Percentiles rank a stretch among this genome's conserved stretches.
Conservation (phyloP, 768 basidiomycete species). For the Phlebiopsis gigantea region DNA sequence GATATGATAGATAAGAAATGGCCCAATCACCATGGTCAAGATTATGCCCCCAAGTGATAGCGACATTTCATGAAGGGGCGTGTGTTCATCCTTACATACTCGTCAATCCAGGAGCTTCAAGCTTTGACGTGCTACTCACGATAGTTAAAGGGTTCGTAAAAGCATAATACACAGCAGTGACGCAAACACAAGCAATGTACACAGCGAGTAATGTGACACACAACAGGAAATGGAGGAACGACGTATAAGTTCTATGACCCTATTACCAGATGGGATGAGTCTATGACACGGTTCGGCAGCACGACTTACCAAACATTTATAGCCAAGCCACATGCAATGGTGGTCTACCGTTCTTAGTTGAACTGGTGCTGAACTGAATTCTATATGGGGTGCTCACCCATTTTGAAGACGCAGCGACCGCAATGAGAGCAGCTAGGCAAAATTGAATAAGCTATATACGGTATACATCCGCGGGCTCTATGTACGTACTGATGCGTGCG, state of each 20-base stretch:
- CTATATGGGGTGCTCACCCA: slow-evolving; percentile 76
- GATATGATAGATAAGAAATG: slow-evolving; percentile 71
- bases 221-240: slow-evolving; percentile 74
- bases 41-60: slow-evolving; percentile 55
- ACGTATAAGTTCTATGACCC: slow-evolving; percentile 82
- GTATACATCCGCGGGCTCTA: background rate
- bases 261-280: slow-evolving; percentile 22
- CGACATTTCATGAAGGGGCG: slow-evolving; percentile 67
- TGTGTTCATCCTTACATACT: slow-evolving; percentile 47
- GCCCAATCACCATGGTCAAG: slow-evolving; percentile 63
- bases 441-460: slow-evolving; percentile 26
- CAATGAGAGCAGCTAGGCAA: slow-evolving; percentile 31
- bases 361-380: background rate
- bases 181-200: slow-evolving; percentile 53
- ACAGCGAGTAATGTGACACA: slow-evolving; percentile 56
- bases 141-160: slow-evolving; percentile 58
- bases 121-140: slow-evolving; percentile 35
- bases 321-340: slow-evolving; percentile 81
- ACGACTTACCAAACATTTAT: slow-evolving; percentile 64
- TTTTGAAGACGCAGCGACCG: slow-evolving; percentile 75
- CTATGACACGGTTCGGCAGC: background rate
- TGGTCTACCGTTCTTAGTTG: slow-evolving; percentile 48
- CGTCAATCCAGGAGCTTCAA: background rate
- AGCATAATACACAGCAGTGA: slow-evolving; percentile 54
- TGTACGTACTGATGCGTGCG: slow-evolving; percentile 68